These are phyloP conservation scores for Trichosporon asahii DNA, from an alignment of 1,284 basidiomycete species.

Conservation along the genomic window DNA sequence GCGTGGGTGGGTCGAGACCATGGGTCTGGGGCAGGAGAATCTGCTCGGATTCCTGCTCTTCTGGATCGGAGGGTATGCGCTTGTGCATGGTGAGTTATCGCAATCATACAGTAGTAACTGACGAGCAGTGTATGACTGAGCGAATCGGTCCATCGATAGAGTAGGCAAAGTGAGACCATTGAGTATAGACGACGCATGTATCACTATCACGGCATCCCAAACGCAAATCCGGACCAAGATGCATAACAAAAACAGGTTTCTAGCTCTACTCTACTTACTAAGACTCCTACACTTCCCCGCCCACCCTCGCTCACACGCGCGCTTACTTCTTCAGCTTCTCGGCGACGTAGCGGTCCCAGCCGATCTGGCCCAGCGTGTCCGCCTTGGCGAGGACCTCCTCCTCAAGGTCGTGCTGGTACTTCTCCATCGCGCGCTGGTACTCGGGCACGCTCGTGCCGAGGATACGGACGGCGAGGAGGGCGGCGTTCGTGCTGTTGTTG, in stretches of 20 bases:
- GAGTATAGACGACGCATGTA: not conserved
- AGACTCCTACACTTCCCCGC: not conserved
- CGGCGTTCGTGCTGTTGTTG: slow-evolving; percentile 93
- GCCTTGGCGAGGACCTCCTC: slow-evolving; percentile 81
- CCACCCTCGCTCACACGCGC: not conserved
- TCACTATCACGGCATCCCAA: not conserved
- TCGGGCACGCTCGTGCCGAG: slow-evolving; percentile 69
- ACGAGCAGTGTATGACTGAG: slow-evolving; percentile 24
- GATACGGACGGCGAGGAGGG: slow-evolving; percentile 84
- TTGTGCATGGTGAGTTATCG: slow-evolving; percentile 25
- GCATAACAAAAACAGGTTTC: not conserved
- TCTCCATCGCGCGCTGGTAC: slow-evolving; percentile 67
- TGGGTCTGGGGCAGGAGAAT: slow-evolving; percentile 80
- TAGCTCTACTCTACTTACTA: slow-evolving; percentile 1
- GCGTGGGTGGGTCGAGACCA: slow-evolving; percentile 58
- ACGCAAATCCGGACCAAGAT: not conserved
- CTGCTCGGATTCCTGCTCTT: slow-evolving; percentile 78
- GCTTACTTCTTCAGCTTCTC: slow-evolving; percentile 53
- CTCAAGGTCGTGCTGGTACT: slow-evolving; percentile 72
- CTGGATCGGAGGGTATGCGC: slow-evolving; percentile 79
- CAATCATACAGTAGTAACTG: not conserved
- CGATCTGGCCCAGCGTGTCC: slow-evolving; percentile 68
- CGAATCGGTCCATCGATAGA: not conserved
- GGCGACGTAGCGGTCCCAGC: slow-evolving; percentile 76
- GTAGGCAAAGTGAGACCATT: not conserved